Evolutionary conservation across 208 protist genomes (phyloP).

Genomic region (Leishmania lainsoni): DNA sequence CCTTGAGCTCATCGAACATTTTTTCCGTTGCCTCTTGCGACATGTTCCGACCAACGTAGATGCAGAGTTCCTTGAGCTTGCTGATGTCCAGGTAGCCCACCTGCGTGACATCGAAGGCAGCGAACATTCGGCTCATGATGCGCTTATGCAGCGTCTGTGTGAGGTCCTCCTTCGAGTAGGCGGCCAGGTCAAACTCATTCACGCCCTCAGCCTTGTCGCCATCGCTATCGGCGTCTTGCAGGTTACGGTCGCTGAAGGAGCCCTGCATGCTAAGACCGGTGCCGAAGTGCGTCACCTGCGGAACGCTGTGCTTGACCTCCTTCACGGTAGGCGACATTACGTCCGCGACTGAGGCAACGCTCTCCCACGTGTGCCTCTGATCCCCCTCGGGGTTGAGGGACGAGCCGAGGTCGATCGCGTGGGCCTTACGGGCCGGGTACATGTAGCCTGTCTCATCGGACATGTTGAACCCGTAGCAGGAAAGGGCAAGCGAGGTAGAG

Average conservation of each 20-base stretch:
- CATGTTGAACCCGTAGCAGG: not conserved
- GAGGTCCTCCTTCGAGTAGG: constrained; percentile 85
- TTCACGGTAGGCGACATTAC: constrained; percentile 34
- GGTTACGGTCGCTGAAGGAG: constrained; percentile 17
- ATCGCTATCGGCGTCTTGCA: constrained; percentile 17
- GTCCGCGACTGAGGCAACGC: constrained; percentile 8
- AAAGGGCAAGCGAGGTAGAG: not conserved
- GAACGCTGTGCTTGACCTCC: constrained; percentile 40
- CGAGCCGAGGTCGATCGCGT: constrained; percentile 40
- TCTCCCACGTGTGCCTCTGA: constrained; percentile 6
- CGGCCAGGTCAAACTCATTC: constrained; percentile 80
- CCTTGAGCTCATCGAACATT: constrained; percentile 68
- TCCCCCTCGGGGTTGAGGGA: constrained; percentile 24
- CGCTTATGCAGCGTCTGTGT: constrained; percentile 66
- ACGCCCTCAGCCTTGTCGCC: constrained; percentile 22
- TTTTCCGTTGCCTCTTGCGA: constrained; percentile 38
- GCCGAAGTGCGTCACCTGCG: constrained; percentile 49
- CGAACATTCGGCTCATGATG: constrained; percentile 91
- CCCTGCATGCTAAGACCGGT: constrained; percentile 42
- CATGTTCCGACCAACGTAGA: constrained; percentile 70
- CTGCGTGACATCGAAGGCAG: constrained; percentile 87
- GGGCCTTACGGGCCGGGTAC: constrained; percentile 43
- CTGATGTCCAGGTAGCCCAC: constrained; percentile 61
- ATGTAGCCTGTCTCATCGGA: constrained; percentile 18
- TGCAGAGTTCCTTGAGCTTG: constrained; percentile 80